Evolutionary conservation across 331 rosid species (phyloP), one percentile per base, ranked within the genome.

Genomic region (Pyrus hybrid): DNA sequence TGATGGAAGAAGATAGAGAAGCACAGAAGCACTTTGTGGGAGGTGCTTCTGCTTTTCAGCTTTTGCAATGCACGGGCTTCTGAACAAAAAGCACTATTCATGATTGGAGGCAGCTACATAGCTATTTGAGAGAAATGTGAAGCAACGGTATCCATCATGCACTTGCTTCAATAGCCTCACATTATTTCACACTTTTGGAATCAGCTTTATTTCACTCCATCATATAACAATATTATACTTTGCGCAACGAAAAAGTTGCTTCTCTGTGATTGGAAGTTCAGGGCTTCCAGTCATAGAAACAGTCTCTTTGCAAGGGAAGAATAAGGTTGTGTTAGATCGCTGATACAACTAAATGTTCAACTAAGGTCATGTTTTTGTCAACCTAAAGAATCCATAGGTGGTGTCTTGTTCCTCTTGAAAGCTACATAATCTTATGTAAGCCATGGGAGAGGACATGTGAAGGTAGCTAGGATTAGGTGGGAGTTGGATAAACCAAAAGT

Each of bases 381-480:
- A 18, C 35, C 11, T 12, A 29, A 12, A 29, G 67, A 63, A 21
- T 29, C 5, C 29, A 13, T 21, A 33, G 54, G 35, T 57, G 76
- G 45, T 72, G 33, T 3, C 13, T 14, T 67, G 72, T 76, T 56
- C 51, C 67, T 81, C 58, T 71, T 32, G 18, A 57, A 43, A 25
- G 29, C 26, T 76, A 37, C 54, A 29, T 70, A 54, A 22, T 22
- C 13, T 56, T 70, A 53, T 43, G 25, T 41, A 76, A 67, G 80
- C 28, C 26, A 74, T 35, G 62, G 74, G 51, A 20, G 70, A 62
- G 67, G 75, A 74, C 73, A 78, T 68, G 76, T 70, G 73, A 77
- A 54, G 13, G 73, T 37, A 5, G 74, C 23, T 54, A 56, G 68
- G 75, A 77, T 70, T 84, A 77, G 85, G 80, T 80, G 72, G 21